These are phyloP conservation scores for Pezicula carpinea DNA, from an alignment of 2,329 filamentous ascomycete species.

Conservation along the genomic window DNA sequence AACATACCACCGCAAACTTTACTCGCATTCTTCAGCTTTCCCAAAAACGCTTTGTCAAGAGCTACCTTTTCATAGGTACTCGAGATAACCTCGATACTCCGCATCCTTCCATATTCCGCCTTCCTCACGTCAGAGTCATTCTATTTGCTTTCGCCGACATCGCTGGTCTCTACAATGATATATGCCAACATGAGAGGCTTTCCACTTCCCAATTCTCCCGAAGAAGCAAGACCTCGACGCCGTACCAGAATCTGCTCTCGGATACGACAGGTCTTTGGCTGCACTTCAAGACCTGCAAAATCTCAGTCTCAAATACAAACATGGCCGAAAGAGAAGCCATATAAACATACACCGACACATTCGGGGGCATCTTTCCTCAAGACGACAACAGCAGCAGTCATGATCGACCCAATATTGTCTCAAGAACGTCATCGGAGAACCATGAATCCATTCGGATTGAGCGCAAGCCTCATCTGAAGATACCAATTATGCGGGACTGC, in stretches of 20 bases:
- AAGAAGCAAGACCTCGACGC: neutral
- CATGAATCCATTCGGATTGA: neutral
- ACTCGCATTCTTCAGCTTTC: no score
- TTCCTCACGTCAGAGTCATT: neutral
- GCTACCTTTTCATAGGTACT: no score
- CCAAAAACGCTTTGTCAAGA: no score
- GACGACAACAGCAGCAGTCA: constrained; percentile 13
- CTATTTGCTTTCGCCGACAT: no score
- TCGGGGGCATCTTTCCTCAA: constrained; percentile 15
- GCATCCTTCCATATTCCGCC: no score
- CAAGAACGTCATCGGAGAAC: neutral
- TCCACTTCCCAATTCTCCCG: constrained; percentile 2
- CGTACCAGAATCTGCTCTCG: constrained; percentile 5
- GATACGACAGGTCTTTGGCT: constrained; percentile 6
- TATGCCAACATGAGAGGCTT: constrained; percentile 9
- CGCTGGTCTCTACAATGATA: no score
- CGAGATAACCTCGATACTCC: no score
- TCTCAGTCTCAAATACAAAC: constrained; percentile 4
- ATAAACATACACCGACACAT: constrained; percentile 16
- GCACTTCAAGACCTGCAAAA: constrained; percentile 2
- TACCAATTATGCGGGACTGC: no score
- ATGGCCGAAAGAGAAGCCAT: constrained; percentile 14
- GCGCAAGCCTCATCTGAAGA: no score
- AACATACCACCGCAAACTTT: no score
- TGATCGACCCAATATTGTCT: constrained; percentile 7